Percentiles rank a stretch among this genome's conserved stretches.
phyloP scores from a whole-genome alignment of 208 protist genomes.

The Trypanosoma brucei region DNA sequence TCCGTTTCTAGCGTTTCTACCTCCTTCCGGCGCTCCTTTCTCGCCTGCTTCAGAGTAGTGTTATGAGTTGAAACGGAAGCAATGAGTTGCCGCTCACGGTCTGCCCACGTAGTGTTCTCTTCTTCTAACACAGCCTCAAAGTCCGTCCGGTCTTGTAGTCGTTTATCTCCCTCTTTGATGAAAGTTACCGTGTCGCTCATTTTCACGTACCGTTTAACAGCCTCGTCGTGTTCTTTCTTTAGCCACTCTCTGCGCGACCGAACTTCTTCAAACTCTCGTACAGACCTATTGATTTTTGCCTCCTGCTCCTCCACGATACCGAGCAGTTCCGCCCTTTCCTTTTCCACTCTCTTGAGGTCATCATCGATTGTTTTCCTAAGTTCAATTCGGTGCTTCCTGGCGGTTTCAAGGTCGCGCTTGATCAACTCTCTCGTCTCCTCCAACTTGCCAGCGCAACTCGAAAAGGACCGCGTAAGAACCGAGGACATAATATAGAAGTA shows the following conservation, averaged over 20 bases:
- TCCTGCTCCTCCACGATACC: slow-evolving; percentile 68
- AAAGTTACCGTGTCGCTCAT: slow-evolving; percentile 72
- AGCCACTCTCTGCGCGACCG: slow-evolving; percentile 49
- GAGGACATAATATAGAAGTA: too few relatives aligned
- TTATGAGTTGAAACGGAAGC: slow-evolving; percentile 21
- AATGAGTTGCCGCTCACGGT: slow-evolving; percentile 75
- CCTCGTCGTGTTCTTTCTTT: slow-evolving; percentile 67
- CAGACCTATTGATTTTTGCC: slow-evolving; percentile 50
- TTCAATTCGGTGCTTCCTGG: background rate
- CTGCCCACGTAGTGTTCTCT: slow-evolving; percentile 70
- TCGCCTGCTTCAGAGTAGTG: slow-evolving; percentile 8
- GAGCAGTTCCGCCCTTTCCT: slow-evolving; percentile 58
- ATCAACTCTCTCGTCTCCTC: too few relatives aligned
- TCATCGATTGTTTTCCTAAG: background rate
- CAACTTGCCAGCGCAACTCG: too few relatives aligned
- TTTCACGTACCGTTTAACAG: slow-evolving; percentile 79
- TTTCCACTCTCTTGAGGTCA: background rate
- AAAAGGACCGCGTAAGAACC: too few relatives aligned
- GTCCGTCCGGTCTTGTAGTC: slow-evolving; percentile 55
- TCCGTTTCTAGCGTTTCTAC: slow-evolving; percentile 50
- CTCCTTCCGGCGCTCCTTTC: slow-evolving; percentile 51
- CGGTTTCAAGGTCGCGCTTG: too few relatives aligned
- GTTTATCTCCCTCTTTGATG: slow-evolving; percentile 72
- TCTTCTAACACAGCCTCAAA: slow-evolving; percentile 55
- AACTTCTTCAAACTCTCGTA: slow-evolving; percentile 44